These are phyloP conservation scores for Spinellus fusiger DNA, from an alignment of 192 early-diverging fungal species.

Conservation along the genomic window DNA sequence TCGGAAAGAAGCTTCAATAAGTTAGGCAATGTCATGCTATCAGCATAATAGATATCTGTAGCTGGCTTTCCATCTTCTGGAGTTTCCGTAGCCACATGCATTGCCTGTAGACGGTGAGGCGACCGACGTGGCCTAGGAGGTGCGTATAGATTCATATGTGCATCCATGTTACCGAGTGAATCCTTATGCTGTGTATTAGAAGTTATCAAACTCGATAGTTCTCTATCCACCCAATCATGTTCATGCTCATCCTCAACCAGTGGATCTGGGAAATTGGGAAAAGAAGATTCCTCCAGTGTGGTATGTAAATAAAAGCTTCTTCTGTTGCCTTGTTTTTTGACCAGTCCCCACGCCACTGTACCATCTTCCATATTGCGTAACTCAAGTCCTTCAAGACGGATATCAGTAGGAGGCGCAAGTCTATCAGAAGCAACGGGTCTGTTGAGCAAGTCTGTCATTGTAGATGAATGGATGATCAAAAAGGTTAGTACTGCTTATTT, in stretches of 20 bases:
- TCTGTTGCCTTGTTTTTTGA: constrained; percentile 20
- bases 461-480: not conserved
- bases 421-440: not conserved
- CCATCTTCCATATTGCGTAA: constrained; percentile 33
- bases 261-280: not conserved
- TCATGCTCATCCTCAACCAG: constrained; percentile 10
- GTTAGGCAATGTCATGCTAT: not conserved
- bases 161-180: not conserved
- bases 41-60: not conserved
- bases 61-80: not conserved
- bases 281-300: not conserved
- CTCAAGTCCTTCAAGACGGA: constrained; percentile 27
- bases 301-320: constrained; percentile 11
- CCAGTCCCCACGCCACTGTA: constrained; percentile 25
- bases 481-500: too few species aligned
- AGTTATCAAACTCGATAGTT: not conserved
- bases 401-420: not conserved
- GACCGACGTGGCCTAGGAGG: constrained; percentile 23
- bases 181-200: not conserved
- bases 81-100: not conserved
- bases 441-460: not conserved
- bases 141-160: not conserved
- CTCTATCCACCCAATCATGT: constrained; percentile 10
- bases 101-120: constrained; percentile 11
- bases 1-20: not conserved